Conservation (phyloP, 768 basidiomycete genomes). For the Hysterangium stoloniferum region DNA sequence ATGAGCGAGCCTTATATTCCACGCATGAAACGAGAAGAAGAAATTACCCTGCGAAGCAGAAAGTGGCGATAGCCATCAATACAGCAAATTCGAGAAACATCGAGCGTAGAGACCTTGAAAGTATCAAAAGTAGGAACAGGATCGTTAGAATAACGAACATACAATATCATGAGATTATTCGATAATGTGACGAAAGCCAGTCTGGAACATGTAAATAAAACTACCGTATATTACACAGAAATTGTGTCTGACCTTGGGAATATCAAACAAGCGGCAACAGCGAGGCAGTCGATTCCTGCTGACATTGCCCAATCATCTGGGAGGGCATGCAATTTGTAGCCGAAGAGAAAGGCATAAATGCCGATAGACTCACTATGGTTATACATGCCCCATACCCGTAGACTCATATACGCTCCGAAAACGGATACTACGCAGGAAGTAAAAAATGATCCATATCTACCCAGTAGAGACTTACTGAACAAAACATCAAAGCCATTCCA, state of each 20-base stretch:
- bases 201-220: conserved; percentile 29
- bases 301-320: conserved; percentile 58
- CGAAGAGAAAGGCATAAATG: conserved; percentile 8
- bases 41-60: conserved; percentile 64
- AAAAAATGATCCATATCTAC: neutral
- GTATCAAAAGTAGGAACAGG: conserved; percentile 20
- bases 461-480: conserved; percentile 49
- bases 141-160: conserved; percentile 18
- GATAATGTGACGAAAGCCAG: conserved; percentile 87
- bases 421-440: conserved; percentile 52
- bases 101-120: conserved; percentile 59
- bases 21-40: neutral
- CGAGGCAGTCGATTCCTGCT: conserved; percentile 75
- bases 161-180: conserved; percentile 39
- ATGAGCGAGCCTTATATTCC: neutral
- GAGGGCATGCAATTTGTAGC: neutral
- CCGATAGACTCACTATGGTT: conserved; percentile 45
- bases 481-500: conserved; percentile 86
- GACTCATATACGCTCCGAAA: conserved; percentile 65
- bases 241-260: conserved; percentile 60
- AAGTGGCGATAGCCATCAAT: conserved; percentile 80
- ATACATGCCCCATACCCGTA: conserved; percentile 74
- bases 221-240: neutral
- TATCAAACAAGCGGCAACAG: conserved; percentile 82
- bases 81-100: conserved; percentile 87